Evolutionary conservation across 192 early-diverging fungal genomes (phyloP), one percentile per base, ranked within the genome.

Genomic region (Rhizophagus sp.): DNA sequence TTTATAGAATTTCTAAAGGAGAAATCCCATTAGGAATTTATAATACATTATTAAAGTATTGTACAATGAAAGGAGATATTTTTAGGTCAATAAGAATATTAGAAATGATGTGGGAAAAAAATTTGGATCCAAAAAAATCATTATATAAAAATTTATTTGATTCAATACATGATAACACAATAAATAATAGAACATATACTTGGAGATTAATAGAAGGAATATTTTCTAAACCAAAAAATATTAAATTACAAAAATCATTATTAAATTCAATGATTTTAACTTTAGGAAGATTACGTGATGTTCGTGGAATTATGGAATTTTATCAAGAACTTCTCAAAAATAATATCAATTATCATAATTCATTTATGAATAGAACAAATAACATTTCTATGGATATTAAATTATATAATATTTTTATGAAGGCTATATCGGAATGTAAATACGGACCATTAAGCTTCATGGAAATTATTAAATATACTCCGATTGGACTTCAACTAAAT

Each of bases 391-490:
- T 76, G 13, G 75, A 76, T 64, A 41, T 76, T 44, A 17, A 27
- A 64, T 44, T 76, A 25, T 62, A 27, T 15, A 76, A 76, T 76
- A 39, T 44, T 30, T 76, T 76, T 39, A 63, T 76, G 33, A 76
- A 24, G 27, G 75, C 57, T 19, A 36, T 76, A 36, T 76, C 75
- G 27, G 19, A 30, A 17, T 25, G 49, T 34, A 44, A 30, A 22
- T 24, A 30, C 24, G 25, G 25, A 47, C 24, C 41, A 22, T 6
- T 36, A n/a, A 25, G 15, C 19, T 30, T 11, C 41, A 13, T 64
- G 39, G 25, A 25, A 44, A n/a, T 63, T 47, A 25, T 76, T 73
- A 8, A 73, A 76, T 41, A 41, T 12, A 62, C 34, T 76, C 62
- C 75, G 15, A 62, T 15, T 17, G 30, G n/a, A 36, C 62, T 76